Conservation (phyloP, 2,329 filamentous ascomycete genomes). For the Colletotrichum godetiae region DNA sequence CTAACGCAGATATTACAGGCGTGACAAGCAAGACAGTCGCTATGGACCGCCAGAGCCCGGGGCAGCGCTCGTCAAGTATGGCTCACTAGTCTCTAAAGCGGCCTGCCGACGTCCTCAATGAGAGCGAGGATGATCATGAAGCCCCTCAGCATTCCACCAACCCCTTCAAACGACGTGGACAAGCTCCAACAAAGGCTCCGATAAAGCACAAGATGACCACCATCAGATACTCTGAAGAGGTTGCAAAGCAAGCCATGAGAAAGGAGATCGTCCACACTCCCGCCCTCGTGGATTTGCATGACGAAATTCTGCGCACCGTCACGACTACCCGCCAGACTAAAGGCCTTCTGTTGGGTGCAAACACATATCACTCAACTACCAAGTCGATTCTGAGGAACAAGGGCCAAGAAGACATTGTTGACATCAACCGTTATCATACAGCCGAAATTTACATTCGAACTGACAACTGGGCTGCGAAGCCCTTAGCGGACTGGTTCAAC, state of each 20-base stretch:
- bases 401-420: neutral
- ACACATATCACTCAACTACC: neutral
- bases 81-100: neutral
- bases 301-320: neutral
- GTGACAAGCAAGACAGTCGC: neutral
- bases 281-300: neutral
- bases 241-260: conserved; percentile 2
- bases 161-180: neutral
- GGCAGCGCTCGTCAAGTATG: neutral
- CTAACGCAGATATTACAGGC: neutral
- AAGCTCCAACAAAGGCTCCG: neutral
- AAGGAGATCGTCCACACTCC: conserved; percentile 19
- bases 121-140: neutral
- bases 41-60: neutral
- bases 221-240: neutral
- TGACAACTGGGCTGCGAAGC: conserved; percentile 4
- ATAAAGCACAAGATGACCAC: neutral
- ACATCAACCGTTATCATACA: conserved; percentile 10
- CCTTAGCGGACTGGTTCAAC: conserved; percentile 21
- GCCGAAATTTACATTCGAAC: conserved; percentile 22
- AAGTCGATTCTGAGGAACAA: conserved; percentile 13
- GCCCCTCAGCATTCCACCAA: neutral
- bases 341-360: conserved; percentile 1
- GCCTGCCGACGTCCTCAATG: neutral
- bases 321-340: neutral